Evolutionary conservation across 805 yeast genomes (phyloP).

Genomic region (Wickerhamiella azyma): DNA sequence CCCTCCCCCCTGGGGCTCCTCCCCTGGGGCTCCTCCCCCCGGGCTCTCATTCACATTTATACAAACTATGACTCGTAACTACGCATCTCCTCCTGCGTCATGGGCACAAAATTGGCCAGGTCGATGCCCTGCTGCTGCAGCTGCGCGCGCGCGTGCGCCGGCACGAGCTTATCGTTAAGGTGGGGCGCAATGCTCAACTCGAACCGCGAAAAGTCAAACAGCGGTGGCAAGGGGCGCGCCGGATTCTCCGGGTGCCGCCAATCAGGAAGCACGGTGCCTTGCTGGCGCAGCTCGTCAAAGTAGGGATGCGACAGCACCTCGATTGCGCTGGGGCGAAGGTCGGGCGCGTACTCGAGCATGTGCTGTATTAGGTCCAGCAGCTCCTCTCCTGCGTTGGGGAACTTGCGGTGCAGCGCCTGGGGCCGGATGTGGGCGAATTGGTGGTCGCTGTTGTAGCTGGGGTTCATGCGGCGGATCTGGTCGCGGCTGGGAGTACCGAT

Average conservation of each 20-base stretch:
- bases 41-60: too few relatives aligned
- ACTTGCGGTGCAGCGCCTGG: constrained; percentile 46
- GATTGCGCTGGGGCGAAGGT: constrained; percentile 62
- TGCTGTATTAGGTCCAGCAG: constrained; percentile 75
- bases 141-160: constrained; percentile 31
- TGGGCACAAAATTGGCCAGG: constrained; percentile 48
- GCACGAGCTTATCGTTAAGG: constrained; percentile 28
- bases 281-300: constrained; percentile 69
- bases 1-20: too few relatives aligned
- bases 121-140: constrained; percentile 29
- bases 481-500: constrained; percentile 91
- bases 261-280: constrained; percentile 30
- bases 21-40: too few relatives aligned
- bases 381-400: constrained; percentile 65
- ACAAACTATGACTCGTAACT: neutral
- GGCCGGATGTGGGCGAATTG: constrained; percentile 60
- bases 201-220: constrained; percentile 61
- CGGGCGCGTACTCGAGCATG: constrained; percentile 84
- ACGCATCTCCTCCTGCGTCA: constrained; percentile 21
- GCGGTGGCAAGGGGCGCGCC: constrained; percentile 63
- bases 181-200: constrained; percentile 37
- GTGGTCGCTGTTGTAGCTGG: constrained; percentile 84
- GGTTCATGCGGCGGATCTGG: constrained; percentile 88
- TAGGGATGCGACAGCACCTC: constrained; percentile 78
- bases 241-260: constrained; percentile 47